phyloP scores from a whole-genome alignment of 805 yeast species.

The Ogataea allantospora region DNA sequence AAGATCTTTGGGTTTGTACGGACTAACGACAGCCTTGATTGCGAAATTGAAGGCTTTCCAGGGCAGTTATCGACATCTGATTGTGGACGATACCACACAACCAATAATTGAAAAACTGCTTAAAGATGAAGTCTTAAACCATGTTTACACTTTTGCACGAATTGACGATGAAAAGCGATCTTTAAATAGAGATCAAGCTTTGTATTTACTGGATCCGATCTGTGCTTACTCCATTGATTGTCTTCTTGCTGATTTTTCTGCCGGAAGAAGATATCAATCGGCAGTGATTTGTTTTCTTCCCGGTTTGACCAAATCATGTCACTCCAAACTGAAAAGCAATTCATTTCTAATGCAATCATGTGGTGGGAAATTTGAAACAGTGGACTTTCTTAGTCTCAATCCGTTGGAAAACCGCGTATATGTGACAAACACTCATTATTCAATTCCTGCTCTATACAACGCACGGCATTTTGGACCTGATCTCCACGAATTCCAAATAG shows the following conservation, averaged over 20 bases:
- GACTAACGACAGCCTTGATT: constrained; percentile 19
- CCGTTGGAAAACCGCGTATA: constrained; percentile 74
- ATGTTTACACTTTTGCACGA: constrained; percentile 30
- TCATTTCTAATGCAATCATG: constrained; percentile 23
- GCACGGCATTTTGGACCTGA: constrained; percentile 62
- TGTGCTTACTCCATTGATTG: constrained; percentile 68
- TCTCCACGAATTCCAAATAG: constrained; percentile 57
- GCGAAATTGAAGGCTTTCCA: constrained; percentile 18
- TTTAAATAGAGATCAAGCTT: constrained; percentile 51
- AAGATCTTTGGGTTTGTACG: background rate
- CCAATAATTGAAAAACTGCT: constrained; percentile 28
- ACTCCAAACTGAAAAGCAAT: constrained; percentile 16
- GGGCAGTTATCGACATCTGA: constrained; percentile 30
- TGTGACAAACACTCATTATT: constrained; percentile 56
- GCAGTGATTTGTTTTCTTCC: constrained; percentile 77
- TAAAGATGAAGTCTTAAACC: constrained; percentile 28
- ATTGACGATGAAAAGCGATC: constrained; percentile 33
- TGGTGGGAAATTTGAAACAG: constrained; percentile 22
- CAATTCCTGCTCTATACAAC: constrained; percentile 74
- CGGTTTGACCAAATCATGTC: constrained; percentile 36
- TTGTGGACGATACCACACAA: constrained; percentile 30
- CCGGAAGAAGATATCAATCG: constrained; percentile 68
- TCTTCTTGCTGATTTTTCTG: constrained; percentile 67
- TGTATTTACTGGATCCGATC: constrained; percentile 71
- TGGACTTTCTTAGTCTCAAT: constrained; percentile 46